Base-by-base conservation (phyloP, 108 stramenopile genomes). In the Skeletonema marinoi region DNA sequence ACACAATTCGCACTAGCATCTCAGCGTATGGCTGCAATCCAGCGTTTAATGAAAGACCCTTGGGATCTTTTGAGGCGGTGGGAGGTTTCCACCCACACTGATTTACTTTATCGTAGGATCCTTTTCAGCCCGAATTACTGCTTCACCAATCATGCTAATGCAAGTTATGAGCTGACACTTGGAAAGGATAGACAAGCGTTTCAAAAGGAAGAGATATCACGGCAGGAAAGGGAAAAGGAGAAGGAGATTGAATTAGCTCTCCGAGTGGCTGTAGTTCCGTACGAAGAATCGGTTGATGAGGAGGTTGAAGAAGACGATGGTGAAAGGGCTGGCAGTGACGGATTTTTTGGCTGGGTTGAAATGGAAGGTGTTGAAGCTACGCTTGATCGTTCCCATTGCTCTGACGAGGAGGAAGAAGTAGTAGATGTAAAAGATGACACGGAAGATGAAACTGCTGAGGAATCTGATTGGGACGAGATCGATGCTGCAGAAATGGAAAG, bases 81-180 rank as follows among this genome's bases (percentile, higher is more conserved):
- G 92, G 90, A 70, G 68, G 68, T 96, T 17, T 39, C 89, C 11
- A 32, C 64, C 14, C 71, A 66, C 39, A 90, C 90, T 7, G 94
- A 96, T 74, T 54, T 78, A 19, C 79, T 90, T 3, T 89, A 90
- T 41, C 70, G 92, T n/a, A 81, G 87, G 17, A 87, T 85, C 16
- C 33, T 93, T 25, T 71, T 93, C 12, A 82, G 78, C 29, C 74
- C 66, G 35, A 96, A 92, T 71, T 60, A 79, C 51, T 61, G 73
- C 38, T 96, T 92, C 72, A 72, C 86, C 48, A 58, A 79, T 59
- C 95, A 96, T 63, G 74, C 64, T 6, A 69, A 77, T 30, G 90
- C 95, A 10, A 86, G 88, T 46, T 96, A 96, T 68, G 92, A 93
- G 48, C 67, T 85, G 1, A 76, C 81, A 30, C 77, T 92, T 39